Conservation (phyloP, 2,329 filamentous ascomycete genomes). For the Pseudogymnoascus verrucosus region DNA sequence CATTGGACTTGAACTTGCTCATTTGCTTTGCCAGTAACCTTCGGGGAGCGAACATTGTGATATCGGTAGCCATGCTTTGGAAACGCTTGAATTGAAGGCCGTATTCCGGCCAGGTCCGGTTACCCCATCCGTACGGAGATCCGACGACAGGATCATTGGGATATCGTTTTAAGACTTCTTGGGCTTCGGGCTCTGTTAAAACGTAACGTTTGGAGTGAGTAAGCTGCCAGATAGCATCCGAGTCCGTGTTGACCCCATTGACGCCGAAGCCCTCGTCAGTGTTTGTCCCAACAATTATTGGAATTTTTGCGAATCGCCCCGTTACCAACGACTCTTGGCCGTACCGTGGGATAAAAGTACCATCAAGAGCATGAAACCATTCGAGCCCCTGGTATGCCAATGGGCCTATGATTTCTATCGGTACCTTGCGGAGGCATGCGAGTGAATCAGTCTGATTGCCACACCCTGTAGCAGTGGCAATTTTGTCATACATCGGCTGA, state of each 20-base stretch:
- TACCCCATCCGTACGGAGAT: conserved; percentile 7
- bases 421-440: conserved; percentile 24
- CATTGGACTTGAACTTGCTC: neutral
- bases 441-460: conserved; percentile 16
- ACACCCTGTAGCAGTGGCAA: conserved; percentile 26
- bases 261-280: conserved; percentile 33
- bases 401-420: conserved; percentile 11
- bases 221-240: conserved; percentile 32
- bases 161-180: conserved; percentile 29
- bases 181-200: conserved; percentile 20
- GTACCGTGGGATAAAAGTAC: conserved; percentile 17
- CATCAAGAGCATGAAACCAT: conserved; percentile 29
- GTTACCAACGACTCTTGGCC: conserved; percentile 1
- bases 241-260: conserved; percentile 40
- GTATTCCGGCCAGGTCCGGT: conserved; percentile 3
- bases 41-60: neutral
- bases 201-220: conserved; percentile 11
- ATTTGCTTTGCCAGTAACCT: neutral
- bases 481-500: conserved; percentile 27
- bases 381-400: conserved; percentile 31
- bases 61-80: neutral
- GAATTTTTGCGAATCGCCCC: conserved; percentile 30
- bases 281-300: conserved; percentile 37
- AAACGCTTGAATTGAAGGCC: conserved; percentile 13
- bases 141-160: neutral